These are phyloP conservation scores for Ustilago esculenta DNA, from an alignment of 1,284 basidiomycete species.

Conservation along the genomic window DNA sequence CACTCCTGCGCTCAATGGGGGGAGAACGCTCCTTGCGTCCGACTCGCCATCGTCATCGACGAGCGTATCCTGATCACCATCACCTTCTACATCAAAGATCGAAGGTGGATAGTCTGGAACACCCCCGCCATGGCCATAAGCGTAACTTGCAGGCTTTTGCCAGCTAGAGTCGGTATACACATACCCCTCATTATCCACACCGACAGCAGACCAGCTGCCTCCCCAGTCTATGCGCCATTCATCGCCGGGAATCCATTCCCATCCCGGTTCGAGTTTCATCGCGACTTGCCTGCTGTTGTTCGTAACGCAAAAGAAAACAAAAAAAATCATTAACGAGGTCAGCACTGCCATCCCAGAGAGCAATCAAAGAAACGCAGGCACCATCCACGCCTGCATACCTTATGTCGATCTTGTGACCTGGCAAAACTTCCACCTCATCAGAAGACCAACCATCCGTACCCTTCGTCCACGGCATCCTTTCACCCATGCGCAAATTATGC, in stretches of 20 bases:
- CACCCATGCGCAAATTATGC: slow-evolving; percentile 44
- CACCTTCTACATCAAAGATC: slow-evolving; percentile 32
- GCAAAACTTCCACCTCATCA: slow-evolving; percentile 46
- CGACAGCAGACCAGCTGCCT: slow-evolving; percentile 61
- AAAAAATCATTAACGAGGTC: slow-evolving; percentile 33
- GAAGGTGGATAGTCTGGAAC: slow-evolving; percentile 38
- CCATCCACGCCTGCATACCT: slow-evolving; percentile 35
- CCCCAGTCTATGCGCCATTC: slow-evolving; percentile 67
- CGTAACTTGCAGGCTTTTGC: slow-evolving; percentile 61
- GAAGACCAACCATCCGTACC: slow-evolving; percentile 60
- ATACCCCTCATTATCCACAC: slow-evolving; percentile 62
- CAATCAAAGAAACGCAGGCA: background rate
- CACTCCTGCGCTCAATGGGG: slow-evolving; percentile 37
- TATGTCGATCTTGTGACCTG: slow-evolving; percentile 47
- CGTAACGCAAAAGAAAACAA: background rate
- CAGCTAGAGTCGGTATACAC: slow-evolving; percentile 64
- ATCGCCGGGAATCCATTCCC: slow-evolving; percentile 63
- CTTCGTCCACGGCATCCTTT: slow-evolving; percentile 61
- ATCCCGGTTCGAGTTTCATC: slow-evolving; percentile 59
- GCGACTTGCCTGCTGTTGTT: slow-evolving; percentile 54
- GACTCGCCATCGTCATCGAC: slow-evolving; percentile 15
- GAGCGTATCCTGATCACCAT: slow-evolving; percentile 8
- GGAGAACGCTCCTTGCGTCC: slow-evolving; percentile 31
- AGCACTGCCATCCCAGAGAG: slow-evolving; percentile 7
- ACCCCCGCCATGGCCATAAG: slow-evolving; percentile 57